phyloP scores from a whole-genome alignment of 2,329 filamentous ascomycete genomes.

The Aspergillus eucalypticola region DNA sequence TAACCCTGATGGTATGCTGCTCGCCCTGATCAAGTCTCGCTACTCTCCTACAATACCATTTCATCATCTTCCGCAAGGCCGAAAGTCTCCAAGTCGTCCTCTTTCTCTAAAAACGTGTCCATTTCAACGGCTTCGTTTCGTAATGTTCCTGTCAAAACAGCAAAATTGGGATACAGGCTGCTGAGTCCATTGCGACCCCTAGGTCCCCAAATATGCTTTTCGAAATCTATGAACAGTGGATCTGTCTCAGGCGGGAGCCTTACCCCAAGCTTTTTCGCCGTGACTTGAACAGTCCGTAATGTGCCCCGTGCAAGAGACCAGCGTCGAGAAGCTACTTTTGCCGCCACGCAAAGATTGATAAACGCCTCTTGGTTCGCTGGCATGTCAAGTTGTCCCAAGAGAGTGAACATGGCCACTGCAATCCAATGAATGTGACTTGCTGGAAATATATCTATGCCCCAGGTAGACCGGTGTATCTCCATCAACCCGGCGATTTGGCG shows the following conservation, averaged over 20 bases:
- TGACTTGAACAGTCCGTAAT: slow-evolving; percentile 25
- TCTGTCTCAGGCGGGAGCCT: slow-evolving; percentile 19
- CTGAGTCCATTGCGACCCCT: slow-evolving; percentile 18
- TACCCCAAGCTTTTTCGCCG: slow-evolving; percentile 15
- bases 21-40: not conserved
- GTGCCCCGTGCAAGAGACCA: slow-evolving; percentile 24
- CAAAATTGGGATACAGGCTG: slow-evolving; percentile 24
- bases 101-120: slow-evolving; percentile 22
- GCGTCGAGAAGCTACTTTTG: slow-evolving; percentile 17
- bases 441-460: slow-evolving; percentile 28
- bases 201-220: slow-evolving; percentile 18
- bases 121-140: slow-evolving; percentile 15
- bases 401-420: slow-evolving; percentile 24
- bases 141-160: not conserved
- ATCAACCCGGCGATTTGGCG: slow-evolving; percentile 23
- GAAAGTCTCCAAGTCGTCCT: slow-evolving; percentile 10
- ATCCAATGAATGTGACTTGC: slow-evolving; percentile 27
- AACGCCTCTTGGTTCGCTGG: slow-evolving; percentile 17
- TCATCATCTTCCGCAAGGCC: not conserved
- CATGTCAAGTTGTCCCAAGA: slow-evolving; percentile 22
- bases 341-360: slow-evolving; percentile 17
- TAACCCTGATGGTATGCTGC: no score
- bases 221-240: slow-evolving; percentile 21
- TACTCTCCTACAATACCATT: not conserved
- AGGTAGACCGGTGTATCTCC: slow-evolving; percentile 21